phyloP scores from a whole-genome alignment of 2,329 filamentous ascomycete species.

The Pyrenophora graminea region DNA sequence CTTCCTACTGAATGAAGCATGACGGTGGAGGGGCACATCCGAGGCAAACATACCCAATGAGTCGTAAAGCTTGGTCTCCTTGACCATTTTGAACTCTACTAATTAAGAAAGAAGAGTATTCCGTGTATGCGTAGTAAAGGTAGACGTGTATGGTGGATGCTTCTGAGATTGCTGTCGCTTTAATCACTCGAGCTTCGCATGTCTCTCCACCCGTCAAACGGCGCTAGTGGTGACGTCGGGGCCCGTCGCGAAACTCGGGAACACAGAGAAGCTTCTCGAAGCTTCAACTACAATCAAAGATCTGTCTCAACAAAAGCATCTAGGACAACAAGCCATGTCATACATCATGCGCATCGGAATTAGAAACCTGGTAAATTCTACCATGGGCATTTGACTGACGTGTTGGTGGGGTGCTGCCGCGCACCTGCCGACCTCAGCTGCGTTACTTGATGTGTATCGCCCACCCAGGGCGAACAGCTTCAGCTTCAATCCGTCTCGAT shows the following conservation, averaged over 20 bases:
- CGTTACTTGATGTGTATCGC: constrained; percentile 1
- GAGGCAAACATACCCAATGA: constrained; percentile 59
- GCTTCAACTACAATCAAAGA: constrained; percentile 26
- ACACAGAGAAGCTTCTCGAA: constrained; percentile 45
- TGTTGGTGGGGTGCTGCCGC: not conserved
- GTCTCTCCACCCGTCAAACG: constrained; percentile 37
- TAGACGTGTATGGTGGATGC: constrained; percentile 23
- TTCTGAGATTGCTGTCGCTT: constrained; percentile 27
- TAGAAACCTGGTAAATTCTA: not conserved
- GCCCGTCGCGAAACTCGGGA: constrained; percentile 11
- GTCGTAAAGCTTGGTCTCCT: constrained; percentile 95
- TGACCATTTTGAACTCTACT: constrained; percentile 69
- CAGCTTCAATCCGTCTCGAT: not conserved
- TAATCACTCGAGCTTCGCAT: constrained; percentile 31
- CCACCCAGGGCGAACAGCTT: not conserved
- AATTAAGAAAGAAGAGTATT: constrained; percentile 13
- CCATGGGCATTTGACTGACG: not conserved
- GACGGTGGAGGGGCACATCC: constrained; percentile 29
- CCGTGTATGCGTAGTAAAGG: constrained; percentile 17
- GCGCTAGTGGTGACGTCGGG: constrained; percentile 28
- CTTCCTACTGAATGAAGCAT: constrained; percentile 6
- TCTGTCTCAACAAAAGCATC: not conserved
- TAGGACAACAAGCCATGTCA: not conserved
- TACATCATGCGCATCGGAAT: not conserved
- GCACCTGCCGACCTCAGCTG: constrained; percentile 1